Evolutionary conservation across 2,329 filamentous ascomycete genomes (phyloP), one percentile per base, ranked within the genome.

Genomic region (Helminthosporium solani): DNA sequence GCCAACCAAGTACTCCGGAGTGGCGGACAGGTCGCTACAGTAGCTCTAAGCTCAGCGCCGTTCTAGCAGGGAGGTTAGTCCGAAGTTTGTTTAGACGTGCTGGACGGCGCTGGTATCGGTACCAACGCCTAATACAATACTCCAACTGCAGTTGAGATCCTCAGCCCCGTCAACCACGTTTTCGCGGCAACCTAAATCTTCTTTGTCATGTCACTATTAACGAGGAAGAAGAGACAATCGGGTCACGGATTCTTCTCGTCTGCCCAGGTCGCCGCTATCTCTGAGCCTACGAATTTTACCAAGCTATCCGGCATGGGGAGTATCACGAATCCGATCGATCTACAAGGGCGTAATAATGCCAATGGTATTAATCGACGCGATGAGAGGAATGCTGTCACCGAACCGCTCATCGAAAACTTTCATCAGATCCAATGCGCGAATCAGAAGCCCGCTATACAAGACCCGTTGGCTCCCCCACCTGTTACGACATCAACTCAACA

Each of bases 341-440:
- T 52, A 33, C 52, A 53, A 47, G 53, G 56, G 23, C 23, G 9
- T 54, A 55, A 61, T 65, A 67, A 61, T 57, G 61, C 58, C 51
- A 37, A 56, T 48, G 42, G 59, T 36, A 49, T 43, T 39, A 48
- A 47, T 25, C 35, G 56, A 37, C 48, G 38, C 39, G 50, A 49
- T 42, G 50, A 27, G 46, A 54, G 58, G 42, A 53, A 54, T 48
- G 54, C 56, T 33, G 40, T 57, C 35, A 50, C 57, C 50, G 65
- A 68, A 56, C 64, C 65, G 18, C 57, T 67, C 39, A 57, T 64
- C 23, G 53, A 61, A 40, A 61, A 66, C 46, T 56, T 63, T 36
- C 56, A 63, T 42, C 53, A 59, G 31, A 54, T 66, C 44, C 53
- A 61, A 40, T 53, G 60, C 42, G 53, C 59, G 38, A 48, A 49